Evolutionary conservation across 495 filamentous ascomycete genomes (phyloP), one percentile per base, ranked within the genome.

Genomic region (Penicillium cataractarum): DNA sequence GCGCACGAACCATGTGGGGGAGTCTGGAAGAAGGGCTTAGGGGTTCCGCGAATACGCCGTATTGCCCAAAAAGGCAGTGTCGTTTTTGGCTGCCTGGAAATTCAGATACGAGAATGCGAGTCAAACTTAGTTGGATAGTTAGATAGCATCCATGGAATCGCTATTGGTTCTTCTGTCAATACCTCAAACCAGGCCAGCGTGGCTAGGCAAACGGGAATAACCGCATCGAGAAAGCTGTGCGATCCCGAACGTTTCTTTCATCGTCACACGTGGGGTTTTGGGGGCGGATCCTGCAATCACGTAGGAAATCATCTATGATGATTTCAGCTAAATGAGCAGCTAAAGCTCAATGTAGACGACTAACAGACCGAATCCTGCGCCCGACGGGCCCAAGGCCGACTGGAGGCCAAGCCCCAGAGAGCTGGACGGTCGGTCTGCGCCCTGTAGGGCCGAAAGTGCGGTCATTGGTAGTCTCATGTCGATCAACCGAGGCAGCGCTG

Each of bases 1-100:
- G 12, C 27, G 55, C 64, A 63, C 58, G 64, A 63, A 42, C 61
- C 61, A 60, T 57, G 57, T 65, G 63, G 55, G 63, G 55, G 29
- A 46, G n/a, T n/a, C n/a, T n/a, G n/a, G n/a, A n/a, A n/a, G n/a
- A 27, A 19, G 44, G 56, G 27, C 33, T 49, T 4, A 29, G 42
- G 57, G 46, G n/a, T 51, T n/a, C 44, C 33, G 19, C 19, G 39
- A 33, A 54, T 54, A 54, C 46, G 27, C 37, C 48, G 37, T 24
- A 48, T 37, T 24, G 24, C 55, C 22, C 44, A 24, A 21, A 22
- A n/a, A 35, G 57, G 42, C 22, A 44, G 21, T 49, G 27, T 32
- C 58, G 39, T 32, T 51, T 39, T 29, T 22, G 44, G 24, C 26
- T 56, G 27, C 55, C 55, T 35, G 31, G n/a, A 39, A 42, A 50